Conservation (phyloP, 345 rosid genomes). For the Eucalyptus polyanthemos region DNA sequence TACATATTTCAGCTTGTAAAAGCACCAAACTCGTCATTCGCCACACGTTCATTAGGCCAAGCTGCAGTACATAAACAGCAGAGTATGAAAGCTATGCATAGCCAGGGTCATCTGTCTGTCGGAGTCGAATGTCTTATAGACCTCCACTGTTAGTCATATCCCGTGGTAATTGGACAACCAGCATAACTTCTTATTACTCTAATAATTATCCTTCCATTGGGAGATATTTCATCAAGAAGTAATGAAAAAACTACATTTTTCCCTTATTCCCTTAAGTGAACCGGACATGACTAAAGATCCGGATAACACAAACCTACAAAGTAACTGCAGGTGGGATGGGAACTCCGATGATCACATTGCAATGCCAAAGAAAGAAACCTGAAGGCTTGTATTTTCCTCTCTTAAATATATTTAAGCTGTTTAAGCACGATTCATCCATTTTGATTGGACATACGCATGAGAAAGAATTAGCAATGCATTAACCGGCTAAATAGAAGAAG, state of each 20-base stretch:
- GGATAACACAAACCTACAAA: not conserved
- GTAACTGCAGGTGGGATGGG: not conserved
- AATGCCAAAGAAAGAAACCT: not conserved
- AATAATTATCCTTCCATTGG: not conserved
- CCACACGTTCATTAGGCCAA: too few relatives aligned
- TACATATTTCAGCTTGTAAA: not conserved
- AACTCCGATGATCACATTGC: not conserved
- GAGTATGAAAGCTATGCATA: not conserved
- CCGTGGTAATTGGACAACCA: not conserved
- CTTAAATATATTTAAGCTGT: not conserved
- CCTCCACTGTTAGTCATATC: not conserved
- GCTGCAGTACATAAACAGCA: not conserved
- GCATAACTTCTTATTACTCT: not conserved
- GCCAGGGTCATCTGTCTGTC: not conserved
- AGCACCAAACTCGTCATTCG: too few relatives aligned
- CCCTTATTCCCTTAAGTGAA: not conserved
- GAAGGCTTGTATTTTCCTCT: not conserved
- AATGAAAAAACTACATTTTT: not conserved
- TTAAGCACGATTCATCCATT: not conserved
- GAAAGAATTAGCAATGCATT: not conserved
- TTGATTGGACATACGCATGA: not conserved
- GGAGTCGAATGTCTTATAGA: not conserved
- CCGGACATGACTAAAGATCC: not conserved
- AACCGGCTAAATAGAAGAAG: not conserved
- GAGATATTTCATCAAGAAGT: not conserved